A percentile compares a stretch with the other conserved stretches of the same genome.
phyloP scores from a whole-genome alignment of 192 early-diverging fungal genomes.

The Allomyces macrogynus region DNA sequence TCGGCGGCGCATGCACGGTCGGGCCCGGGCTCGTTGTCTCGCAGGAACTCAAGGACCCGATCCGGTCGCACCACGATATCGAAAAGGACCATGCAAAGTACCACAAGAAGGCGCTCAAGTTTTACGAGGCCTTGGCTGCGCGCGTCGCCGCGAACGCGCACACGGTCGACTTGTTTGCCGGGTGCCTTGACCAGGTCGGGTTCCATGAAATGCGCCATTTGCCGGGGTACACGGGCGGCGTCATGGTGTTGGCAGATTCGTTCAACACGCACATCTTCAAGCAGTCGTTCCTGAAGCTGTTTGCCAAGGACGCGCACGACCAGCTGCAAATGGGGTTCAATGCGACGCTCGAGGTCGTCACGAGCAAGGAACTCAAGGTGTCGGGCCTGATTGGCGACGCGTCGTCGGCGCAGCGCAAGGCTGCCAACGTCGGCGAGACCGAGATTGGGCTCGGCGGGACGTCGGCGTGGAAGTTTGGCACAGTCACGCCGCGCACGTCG shows the following conservation, averaged over 20 bases:
- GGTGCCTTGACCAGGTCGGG: conserved; percentile 94
- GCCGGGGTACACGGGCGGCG: conserved; percentile 71
- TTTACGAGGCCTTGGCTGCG: conserved; percentile 74
- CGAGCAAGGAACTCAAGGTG: conserved; percentile 82
- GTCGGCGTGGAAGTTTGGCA: conserved; percentile 85
- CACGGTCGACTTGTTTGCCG: conserved; percentile 88
- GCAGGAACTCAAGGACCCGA: conserved; percentile 72
- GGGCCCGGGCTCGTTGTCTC: conserved; percentile 93
- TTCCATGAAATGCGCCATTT: conserved; percentile 90
- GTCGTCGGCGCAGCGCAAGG: conserved; percentile 73
- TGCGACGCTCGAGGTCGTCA: conserved; percentile 78
- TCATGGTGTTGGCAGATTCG: conserved; percentile 86
- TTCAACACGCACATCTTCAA: conserved; percentile 94
- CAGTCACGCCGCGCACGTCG: conserved; percentile 65
- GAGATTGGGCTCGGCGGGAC: conserved; percentile 96
- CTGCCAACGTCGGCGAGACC: conserved; percentile 78
- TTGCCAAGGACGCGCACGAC: conserved; percentile 75
- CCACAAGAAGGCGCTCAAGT: conserved; percentile 87
- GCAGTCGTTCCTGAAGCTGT: conserved; percentile 86
- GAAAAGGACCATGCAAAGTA: conserved; percentile 85
- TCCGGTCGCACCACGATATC: conserved; percentile 95
- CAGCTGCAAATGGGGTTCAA: conserved; percentile 93
- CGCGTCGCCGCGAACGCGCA: conserved; percentile 73
- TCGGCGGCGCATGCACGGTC: conserved; percentile 78
- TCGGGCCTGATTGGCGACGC: conserved; percentile 96